phyloP scores from a whole-genome alignment of 495 filamentous ascomycete genomes.

The Beverwykella pulmonaria region DNA sequence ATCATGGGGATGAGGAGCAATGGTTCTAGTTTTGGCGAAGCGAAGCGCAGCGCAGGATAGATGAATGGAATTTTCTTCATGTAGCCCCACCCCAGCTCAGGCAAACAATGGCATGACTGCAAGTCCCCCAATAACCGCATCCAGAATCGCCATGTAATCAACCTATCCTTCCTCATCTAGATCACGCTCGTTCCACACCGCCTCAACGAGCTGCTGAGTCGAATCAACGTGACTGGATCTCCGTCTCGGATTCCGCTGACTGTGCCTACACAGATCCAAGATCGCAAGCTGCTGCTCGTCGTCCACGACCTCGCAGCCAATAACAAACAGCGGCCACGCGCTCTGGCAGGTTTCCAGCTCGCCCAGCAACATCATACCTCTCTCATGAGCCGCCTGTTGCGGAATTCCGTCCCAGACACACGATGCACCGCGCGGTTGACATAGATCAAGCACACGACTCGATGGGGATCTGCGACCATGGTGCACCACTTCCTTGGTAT shows the following conservation, averaged over 20 bases:
- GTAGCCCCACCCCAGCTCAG: conserved; percentile 17
- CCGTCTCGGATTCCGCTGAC: conserved; percentile 17
- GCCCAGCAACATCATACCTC: conserved; percentile 31
- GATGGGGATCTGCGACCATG: conserved; percentile 36
- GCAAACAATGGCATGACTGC: conserved; percentile 37
- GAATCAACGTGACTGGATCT: conserved; percentile 34
- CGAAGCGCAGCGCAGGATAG: too few relatives aligned
- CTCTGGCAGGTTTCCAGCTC: conserved; percentile 34
- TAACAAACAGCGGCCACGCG: conserved; percentile 38
- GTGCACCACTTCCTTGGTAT: conserved; percentile 18
- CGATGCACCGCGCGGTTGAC: conserved; percentile 31
- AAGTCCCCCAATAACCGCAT: conserved; percentile 34
- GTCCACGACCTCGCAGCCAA: conserved; percentile 33
- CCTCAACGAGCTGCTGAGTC: conserved; percentile 33
- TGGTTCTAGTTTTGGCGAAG: conserved; percentile 25
- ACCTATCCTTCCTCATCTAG: conserved; percentile 30
- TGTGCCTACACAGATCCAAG: conserved; percentile 30
- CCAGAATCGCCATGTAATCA: conserved; percentile 30
- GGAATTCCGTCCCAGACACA: conserved; percentile 32
- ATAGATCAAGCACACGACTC: conserved; percentile 35
- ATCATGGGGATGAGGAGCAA: conserved; percentile 9
- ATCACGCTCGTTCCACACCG: conserved; percentile 36
- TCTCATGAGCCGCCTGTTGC: conserved; percentile 33
- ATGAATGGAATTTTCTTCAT: too few relatives aligned
- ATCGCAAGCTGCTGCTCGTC: conserved; percentile 36